Percentiles rank a stretch among this genome's conserved stretches.
Conservation (phyloP, 2,329 filamentous ascomycete species). For the Claviceps sp. region DNA sequence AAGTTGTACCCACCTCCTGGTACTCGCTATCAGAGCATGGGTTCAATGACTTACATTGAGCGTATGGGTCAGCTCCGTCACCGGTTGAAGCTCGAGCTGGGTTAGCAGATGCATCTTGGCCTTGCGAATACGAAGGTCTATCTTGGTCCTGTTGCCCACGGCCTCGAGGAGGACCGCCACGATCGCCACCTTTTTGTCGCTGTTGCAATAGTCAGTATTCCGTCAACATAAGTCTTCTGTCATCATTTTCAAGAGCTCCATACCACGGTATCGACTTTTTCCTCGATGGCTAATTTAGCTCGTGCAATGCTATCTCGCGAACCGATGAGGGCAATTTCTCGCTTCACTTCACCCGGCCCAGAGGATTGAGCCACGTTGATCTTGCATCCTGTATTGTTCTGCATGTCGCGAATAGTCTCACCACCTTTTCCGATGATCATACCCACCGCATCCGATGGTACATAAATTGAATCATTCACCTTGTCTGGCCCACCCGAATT, state of each 20-base stretch:
- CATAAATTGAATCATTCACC: conserved; percentile 68
- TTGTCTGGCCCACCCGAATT: conserved; percentile 39
- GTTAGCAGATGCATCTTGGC: conserved; percentile 28
- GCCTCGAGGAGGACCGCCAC: conserved; percentile 26
- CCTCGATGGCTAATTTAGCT: conserved; percentile 75
- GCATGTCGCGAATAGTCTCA: conserved; percentile 91
- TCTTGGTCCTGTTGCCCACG: conserved; percentile 40
- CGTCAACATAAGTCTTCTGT: too few relatives aligned
- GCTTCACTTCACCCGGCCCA: conserved; percentile 62
- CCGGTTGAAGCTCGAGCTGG: conserved; percentile 30
- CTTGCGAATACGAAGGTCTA: conserved; percentile 38
- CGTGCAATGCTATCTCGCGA: conserved; percentile 61
- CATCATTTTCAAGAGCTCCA: conserved; percentile 16
- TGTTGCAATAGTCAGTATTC: conserved; percentile 12
- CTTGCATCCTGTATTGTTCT: conserved; percentile 76
- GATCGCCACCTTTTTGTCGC: conserved; percentile 40
- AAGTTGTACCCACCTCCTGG: too few relatives aligned
- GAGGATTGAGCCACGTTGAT: conserved; percentile 83
- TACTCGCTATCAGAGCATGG: neutral
- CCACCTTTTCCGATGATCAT: conserved; percentile 96
- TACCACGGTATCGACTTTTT: conserved; percentile 84
- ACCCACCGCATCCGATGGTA: conserved; percentile 81
- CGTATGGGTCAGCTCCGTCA: conserved; percentile 55
- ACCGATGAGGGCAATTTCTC: conserved; percentile 78
- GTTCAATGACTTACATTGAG: conserved; percentile 44